These are phyloP conservation scores for Dysphania ambrosioides DNA, from an alignment of 148 eudicot genomes.

Conservation along the genomic window DNA sequence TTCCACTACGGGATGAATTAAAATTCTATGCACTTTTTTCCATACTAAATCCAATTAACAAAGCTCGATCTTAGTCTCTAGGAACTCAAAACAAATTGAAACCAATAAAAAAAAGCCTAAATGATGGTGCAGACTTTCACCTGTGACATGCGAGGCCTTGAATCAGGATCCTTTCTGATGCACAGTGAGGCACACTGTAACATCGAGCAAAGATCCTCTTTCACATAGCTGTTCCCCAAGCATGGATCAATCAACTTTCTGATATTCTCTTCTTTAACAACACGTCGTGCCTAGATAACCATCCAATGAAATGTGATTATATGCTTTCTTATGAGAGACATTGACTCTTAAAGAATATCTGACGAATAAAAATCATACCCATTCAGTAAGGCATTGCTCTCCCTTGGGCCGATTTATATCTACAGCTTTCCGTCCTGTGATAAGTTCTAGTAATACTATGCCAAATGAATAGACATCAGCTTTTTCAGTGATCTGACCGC, in stretches of 20 bases:
- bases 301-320: constrained; percentile 1
- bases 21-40: background rate
- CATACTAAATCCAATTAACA: background rate
- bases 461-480: constrained; percentile 94
- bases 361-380: constrained; percentile 44
- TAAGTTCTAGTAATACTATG: constrained; percentile 68
- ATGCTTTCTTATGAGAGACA: background rate
- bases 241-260: constrained; percentile 63
- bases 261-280: constrained; percentile 49
- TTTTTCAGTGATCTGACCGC: constrained; percentile 83
- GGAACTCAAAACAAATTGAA: background rate
- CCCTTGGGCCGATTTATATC: constrained; percentile 82
- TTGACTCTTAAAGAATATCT: background rate
- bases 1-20: background rate
- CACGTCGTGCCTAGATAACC: constrained; percentile 66
- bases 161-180: constrained; percentile 62
- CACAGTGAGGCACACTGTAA: constrained; percentile 76
- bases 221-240: constrained; percentile 42
- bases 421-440: constrained; percentile 85
- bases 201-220: constrained; percentile 64
- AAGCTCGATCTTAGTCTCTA: background rate
- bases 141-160: constrained; percentile 97
- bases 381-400: constrained; percentile 75
- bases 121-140: constrained; percentile 32
- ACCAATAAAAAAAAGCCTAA: too few relatives aligned